Evolutionary conservation across 768 basidiomycete species (phyloP).

Genomic region (Lactarius tabidus): DNA sequence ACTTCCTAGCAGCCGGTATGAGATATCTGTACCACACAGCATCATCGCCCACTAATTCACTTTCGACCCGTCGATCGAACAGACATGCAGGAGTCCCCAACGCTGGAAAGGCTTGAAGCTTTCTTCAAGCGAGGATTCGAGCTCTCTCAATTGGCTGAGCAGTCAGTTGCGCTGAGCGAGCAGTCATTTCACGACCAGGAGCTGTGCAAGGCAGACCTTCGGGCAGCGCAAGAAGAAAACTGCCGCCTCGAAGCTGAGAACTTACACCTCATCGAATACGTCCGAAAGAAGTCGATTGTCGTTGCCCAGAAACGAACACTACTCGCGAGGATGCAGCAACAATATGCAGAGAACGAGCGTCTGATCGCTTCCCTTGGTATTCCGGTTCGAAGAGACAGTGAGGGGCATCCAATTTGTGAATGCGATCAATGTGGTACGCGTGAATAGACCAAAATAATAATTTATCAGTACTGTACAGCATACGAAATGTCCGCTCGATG

Average conservation of each 20-base stretch:
- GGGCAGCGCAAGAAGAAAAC: neutral
- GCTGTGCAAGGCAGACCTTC: neutral
- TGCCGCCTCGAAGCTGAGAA: neutral
- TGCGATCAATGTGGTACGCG: neutral
- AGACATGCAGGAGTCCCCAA: slow-evolving; percentile 8
- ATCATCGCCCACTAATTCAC: neutral
- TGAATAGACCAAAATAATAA: neutral
- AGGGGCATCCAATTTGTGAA: neutral
- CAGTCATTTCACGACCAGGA: neutral
- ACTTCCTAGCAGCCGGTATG: neutral
- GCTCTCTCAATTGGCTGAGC: neutral
- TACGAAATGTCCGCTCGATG: neutral
- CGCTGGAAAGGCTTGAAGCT: neutral
- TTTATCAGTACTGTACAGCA: neutral
- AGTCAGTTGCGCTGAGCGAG: neutral
- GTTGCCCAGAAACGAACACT: neutral
- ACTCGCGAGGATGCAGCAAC: slow-evolving; percentile 6
- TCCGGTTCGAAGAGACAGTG: neutral
- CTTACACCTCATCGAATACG: neutral
- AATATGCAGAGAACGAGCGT: neutral
- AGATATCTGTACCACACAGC: neutral
- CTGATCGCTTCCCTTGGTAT: neutral
- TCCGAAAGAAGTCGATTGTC: neutral
- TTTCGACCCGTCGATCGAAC: no score
- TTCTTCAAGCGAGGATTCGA: neutral